Conservation (phyloP, 1,139 yeast species). For the Chernovozyma aurita region DNA sequence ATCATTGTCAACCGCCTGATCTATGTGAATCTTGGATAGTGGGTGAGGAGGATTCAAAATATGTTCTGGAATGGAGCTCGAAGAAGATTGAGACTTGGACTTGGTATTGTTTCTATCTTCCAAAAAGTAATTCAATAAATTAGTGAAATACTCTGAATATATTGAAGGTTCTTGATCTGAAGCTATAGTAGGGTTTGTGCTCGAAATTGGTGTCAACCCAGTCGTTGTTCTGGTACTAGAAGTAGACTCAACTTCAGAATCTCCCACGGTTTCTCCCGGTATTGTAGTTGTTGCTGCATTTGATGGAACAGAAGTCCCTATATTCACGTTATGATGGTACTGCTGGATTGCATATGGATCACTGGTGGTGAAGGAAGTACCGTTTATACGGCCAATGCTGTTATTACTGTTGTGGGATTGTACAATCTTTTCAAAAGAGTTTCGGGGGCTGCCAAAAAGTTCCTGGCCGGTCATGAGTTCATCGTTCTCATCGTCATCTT, state of each 20-base stretch:
- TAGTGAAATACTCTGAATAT: slow-evolving; percentile 35
- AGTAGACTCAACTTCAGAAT: no score
- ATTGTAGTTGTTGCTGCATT: no score
- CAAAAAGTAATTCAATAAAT: slow-evolving; percentile 32
- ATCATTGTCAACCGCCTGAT: slow-evolving; percentile 84
- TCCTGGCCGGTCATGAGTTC: slow-evolving; percentile 40
- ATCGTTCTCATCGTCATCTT: slow-evolving; percentile 21
- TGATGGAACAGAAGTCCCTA: no score
- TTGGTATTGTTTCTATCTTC: slow-evolving; percentile 24
- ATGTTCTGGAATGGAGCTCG: slow-evolving; percentile 27
- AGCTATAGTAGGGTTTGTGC: no score
- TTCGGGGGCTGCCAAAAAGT: slow-evolving; percentile 41
- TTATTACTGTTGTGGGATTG: slow-evolving; percentile 5
- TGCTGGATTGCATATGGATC: slow-evolving; percentile 20
- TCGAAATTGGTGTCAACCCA: no score
- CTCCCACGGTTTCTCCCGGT: no score
- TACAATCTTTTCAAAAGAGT: slow-evolving; percentile 34
- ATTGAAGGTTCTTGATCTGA: no score
- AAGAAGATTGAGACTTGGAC: no score
- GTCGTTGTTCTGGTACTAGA: no score
- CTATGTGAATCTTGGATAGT: slow-evolving; percentile 50
- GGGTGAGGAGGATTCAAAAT: slow-evolving; percentile 41
- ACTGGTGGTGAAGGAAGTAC: background rate
- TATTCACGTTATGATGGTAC: slow-evolving; percentile 11
- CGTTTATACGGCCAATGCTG: slow-evolving; percentile 1